These are phyloP conservation scores for Apophysomyces ossiformis DNA, from an alignment of 371 early-diverging fungal genomes.

Conservation along the genomic window DNA sequence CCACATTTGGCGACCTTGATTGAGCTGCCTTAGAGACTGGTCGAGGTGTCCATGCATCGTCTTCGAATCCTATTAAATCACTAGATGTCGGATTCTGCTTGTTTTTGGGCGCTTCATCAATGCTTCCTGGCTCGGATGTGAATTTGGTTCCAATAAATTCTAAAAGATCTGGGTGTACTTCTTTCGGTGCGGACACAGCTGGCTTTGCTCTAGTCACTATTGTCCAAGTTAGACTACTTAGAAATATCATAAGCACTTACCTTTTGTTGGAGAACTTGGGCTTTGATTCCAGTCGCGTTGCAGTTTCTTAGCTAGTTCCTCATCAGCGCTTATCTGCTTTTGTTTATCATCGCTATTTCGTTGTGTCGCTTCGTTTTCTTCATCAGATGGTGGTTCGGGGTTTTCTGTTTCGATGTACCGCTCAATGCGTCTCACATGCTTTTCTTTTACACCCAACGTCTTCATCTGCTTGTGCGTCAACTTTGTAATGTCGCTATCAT, in stretches of 20 bases:
- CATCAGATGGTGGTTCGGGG: conserved; percentile 44
- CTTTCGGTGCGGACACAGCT: conserved; percentile 47
- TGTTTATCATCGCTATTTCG: conserved; percentile 28
- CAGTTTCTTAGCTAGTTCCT: conserved; percentile 68
- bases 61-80: conserved; percentile 54
- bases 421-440: conserved; percentile 79
- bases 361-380: conserved; percentile 28
- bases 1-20: background rate
- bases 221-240: background rate
- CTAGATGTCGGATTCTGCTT: conserved; percentile 4
- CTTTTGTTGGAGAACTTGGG: conserved; percentile 34
- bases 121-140: conserved; percentile 20
- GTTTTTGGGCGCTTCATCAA: conserved; percentile 13
- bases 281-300: conserved; percentile 58
- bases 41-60: conserved; percentile 59
- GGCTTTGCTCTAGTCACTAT: conserved; percentile 44
- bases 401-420: conserved; percentile 58
- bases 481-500: conserved; percentile 73
- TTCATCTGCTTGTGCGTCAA: conserved; percentile 77
- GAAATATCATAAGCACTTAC: conserved; percentile 22
- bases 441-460: conserved; percentile 80
- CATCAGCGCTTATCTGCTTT: conserved; percentile 35
- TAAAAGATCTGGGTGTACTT: conserved; percentile 47
- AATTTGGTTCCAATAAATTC: conserved; percentile 42
- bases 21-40: conserved; percentile 2